Evolutionary conservation across 768 basidiomycete genomes (phyloP).

Genomic region (Termitomyces sp.): DNA sequence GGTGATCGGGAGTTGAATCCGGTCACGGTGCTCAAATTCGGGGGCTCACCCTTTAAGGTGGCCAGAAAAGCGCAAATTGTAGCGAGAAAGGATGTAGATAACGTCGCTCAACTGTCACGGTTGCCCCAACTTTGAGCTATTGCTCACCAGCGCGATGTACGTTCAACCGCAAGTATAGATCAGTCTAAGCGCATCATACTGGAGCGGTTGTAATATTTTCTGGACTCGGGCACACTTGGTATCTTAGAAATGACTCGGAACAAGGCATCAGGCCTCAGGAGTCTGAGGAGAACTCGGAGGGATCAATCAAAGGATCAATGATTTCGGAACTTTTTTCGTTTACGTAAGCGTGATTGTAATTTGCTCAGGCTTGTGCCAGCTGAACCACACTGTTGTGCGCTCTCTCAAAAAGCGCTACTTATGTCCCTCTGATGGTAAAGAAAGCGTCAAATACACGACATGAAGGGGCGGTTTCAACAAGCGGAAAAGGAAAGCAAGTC

Average conservation of each 20-base stretch:
- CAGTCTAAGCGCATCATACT: neutral
- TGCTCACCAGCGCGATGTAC: neutral
- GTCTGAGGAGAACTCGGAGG: too few relatives aligned
- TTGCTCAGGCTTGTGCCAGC: too few relatives aligned
- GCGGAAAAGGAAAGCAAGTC: constrained; percentile 6
- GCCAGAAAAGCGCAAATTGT: neutral
- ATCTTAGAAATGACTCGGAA: too few relatives aligned
- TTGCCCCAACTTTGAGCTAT: neutral
- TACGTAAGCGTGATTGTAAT: too few relatives aligned
- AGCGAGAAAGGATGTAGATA: neutral
- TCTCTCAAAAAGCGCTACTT: neutral
- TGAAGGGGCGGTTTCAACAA: neutral
- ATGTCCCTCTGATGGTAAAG: constrained; percentile 5
- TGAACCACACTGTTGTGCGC: too few relatives aligned
- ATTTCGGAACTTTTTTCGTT: neutral
- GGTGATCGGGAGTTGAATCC: too few relatives aligned
- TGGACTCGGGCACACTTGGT: neutral
- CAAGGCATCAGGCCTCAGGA: too few relatives aligned
- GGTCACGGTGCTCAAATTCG: neutral
- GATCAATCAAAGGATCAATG: too few relatives aligned
- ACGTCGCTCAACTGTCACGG: neutral
- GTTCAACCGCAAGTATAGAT: neutral
- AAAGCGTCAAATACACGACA: neutral
- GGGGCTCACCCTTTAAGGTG: neutral
- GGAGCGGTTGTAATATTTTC: neutral